Conservation (phyloP, 192 early-diverging fungal species). For the Coemansia biformis region DNA sequence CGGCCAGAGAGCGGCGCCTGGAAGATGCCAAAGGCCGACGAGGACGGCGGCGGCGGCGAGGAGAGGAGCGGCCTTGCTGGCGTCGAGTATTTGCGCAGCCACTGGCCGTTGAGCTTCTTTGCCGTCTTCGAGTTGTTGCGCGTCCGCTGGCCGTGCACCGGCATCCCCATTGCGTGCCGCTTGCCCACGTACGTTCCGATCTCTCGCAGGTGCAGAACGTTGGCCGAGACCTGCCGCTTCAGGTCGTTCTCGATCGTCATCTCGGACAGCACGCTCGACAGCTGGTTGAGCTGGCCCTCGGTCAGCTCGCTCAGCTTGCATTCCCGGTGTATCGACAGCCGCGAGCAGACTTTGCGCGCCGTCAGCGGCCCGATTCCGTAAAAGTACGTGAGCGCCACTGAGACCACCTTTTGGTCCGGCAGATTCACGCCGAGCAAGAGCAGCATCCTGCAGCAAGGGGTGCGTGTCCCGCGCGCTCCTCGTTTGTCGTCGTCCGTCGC, state of each 20-base stretch:
- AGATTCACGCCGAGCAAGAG: slow-evolving; percentile 93
- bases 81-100: slow-evolving; percentile 51
- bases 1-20: slow-evolving; percentile 18
- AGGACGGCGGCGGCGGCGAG: too few species aligned
- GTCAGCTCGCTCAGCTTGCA: slow-evolving; percentile 84
- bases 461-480: too few species aligned
- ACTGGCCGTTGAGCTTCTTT: slow-evolving; percentile 67
- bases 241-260: slow-evolving; percentile 86
- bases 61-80: slow-evolving; percentile 3
- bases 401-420: slow-evolving; percentile 82
- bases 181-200: slow-evolving; percentile 75
- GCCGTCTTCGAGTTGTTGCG: slow-evolving; percentile 83
- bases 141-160: slow-evolving; percentile 86
- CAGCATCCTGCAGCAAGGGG: slow-evolving; percentile 52
- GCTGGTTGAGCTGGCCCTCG: slow-evolving; percentile 80
- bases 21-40: slow-evolving; percentile 30
- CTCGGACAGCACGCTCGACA: slow-evolving; percentile 76
- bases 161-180: slow-evolving; percentile 79
- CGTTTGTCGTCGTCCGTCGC: too few species aligned
- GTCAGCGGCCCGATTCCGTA: slow-evolving; percentile 85
- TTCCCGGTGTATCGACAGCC: slow-evolving; percentile 76
- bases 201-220: slow-evolving; percentile 66
- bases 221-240: slow-evolving; percentile 61
- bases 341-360: slow-evolving; percentile 67
- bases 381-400: slow-evolving; percentile 78